Base-by-base conservation (phyloP, 169 alveolate species). In the Eimeria zaria region DNA sequence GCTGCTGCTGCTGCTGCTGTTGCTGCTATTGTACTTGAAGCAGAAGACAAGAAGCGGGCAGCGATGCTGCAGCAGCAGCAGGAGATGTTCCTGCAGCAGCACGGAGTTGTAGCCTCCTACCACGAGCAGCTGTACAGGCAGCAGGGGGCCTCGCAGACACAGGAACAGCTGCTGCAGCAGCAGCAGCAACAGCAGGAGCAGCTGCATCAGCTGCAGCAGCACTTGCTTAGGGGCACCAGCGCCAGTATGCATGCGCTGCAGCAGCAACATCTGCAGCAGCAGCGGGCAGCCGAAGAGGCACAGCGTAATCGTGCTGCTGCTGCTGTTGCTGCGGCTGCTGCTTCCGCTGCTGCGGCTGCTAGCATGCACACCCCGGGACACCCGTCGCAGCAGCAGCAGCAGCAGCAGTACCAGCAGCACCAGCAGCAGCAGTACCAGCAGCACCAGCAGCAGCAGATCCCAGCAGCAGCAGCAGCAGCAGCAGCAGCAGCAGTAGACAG, bases 1-100 rank as follows among this genome's bases (percentile, higher is more conserved):
- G 90, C 90, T 46, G 90, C 90, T 8, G 90, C 88, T 76, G 88
- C 88, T 76, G 88, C 88, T 44, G 88, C 88, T 76, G 88, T 76
- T 76, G 88, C 88, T 36, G 88, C 88, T 9, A 76, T 76, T 22
- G 88, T 76, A 18, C 12, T 76, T 58, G 88, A 76, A 76, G 88
- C 88, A 16, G 88, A 76, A 44, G 88, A 76, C 36, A 76, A 76
- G 88, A 76, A 76, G 51, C 88, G 88, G 11, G 60, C 88, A 14
- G 88, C 88, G 14, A 22, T 76, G 88, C 88, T 76, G 41, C 88
- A 76, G 62, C 88, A 76, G 88, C 88, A 76, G 64, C 88, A 76
- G 20, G 39, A 76, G 36, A 39, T 22, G 71, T 81, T 24, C 71
- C 14, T 27, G 71, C 90, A 46, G 90, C 90, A 81, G 90, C 90